These are phyloP conservation scores for Mycena maculata DNA, from an alignment of 768 basidiomycete species.

Conservation along the genomic window DNA sequence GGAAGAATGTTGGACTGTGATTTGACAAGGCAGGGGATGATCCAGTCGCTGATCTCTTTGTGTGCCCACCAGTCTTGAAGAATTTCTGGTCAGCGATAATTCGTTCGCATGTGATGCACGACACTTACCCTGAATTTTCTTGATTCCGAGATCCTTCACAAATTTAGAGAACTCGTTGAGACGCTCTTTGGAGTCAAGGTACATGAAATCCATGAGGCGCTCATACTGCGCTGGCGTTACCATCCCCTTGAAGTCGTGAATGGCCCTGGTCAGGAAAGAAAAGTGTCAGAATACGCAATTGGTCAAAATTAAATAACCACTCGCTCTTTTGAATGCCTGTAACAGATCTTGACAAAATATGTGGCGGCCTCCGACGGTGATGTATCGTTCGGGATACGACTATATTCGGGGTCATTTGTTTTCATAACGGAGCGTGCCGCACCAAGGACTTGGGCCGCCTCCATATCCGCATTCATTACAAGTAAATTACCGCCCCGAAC, in stretches of 20 bases:
- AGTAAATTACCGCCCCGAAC: no score
- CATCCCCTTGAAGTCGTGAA: conserved; percentile 2
- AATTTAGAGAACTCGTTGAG: background rate
- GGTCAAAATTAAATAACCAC: background rate
- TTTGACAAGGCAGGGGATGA: background rate
- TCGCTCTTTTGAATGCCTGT: background rate
- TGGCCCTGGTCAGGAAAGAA: background rate
- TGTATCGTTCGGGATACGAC: background rate
- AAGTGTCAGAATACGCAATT: background rate
- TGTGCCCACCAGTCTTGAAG: background rate
- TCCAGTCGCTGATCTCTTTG: conserved; percentile 1
- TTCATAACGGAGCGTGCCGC: no score
- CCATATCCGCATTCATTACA: no score
- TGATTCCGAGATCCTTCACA: background rate
- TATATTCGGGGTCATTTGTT: background rate
- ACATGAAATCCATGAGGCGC: background rate
- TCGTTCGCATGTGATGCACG: no score
- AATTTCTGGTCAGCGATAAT: background rate
- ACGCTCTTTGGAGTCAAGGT: background rate
- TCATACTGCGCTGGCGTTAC: background rate
- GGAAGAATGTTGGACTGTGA: no score
- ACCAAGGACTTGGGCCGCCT: no score
- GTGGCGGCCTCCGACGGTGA: background rate
- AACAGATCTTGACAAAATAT: background rate
- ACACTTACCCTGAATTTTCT: background rate